phyloP scores from a whole-genome alignment of 1,284 basidiomycete species.

The Leucoagaricus sp. region DNA sequence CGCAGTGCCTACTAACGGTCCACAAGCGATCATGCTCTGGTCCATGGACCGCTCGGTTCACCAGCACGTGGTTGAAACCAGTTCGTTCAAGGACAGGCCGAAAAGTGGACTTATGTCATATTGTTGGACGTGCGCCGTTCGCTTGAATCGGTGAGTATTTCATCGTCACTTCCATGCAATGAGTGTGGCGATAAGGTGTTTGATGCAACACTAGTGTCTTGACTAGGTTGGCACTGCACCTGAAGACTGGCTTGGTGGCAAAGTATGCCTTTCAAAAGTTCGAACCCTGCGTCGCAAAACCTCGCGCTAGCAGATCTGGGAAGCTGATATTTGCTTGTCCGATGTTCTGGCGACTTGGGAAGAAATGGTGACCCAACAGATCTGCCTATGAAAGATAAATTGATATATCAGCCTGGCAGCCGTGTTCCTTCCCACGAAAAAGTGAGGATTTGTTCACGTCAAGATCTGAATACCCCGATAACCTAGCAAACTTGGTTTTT shows the following conservation, averaged over 20 bases:
- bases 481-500: constrained; percentile 29
- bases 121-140: constrained; percentile 1
- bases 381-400: no score
- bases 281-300: neutral
- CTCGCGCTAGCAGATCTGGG: constrained; percentile 16
- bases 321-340: constrained; percentile 15
- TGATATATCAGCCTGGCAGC: no score
- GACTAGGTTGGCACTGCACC: no score
- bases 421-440: constrained; percentile 21
- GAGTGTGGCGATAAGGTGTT: no score
- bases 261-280: no score
- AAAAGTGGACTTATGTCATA: no score
- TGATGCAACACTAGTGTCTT: no score
- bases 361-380: constrained; percentile 10
- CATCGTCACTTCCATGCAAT: no score
- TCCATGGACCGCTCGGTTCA: constrained; percentile 2
- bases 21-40: neutral
- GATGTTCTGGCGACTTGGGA: constrained; percentile 15
- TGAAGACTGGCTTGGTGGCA: no score
- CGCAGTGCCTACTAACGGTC: neutral
- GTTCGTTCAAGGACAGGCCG: no score
- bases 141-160: neutral
- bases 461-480: constrained; percentile 28
- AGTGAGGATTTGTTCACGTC: constrained; percentile 23
- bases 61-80: neutral